Evolutionary conservation across 1,284 basidiomycete species (phyloP).

Genomic region (Porogramme epimiltina): DNA sequence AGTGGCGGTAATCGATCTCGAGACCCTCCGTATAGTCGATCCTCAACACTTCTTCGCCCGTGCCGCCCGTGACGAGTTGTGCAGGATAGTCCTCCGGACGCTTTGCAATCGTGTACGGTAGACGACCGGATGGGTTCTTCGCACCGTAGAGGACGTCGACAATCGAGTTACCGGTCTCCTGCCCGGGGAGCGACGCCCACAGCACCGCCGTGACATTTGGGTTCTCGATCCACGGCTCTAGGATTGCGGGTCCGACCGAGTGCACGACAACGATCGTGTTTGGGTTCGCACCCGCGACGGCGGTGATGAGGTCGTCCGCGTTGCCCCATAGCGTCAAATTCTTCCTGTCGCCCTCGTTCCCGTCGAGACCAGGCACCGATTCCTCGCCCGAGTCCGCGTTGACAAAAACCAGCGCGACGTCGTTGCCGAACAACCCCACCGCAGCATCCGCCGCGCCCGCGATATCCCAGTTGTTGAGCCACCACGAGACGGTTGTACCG

Average conservation of each 20-base stretch:
- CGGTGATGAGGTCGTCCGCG: background rate
- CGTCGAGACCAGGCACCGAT: constrained; percentile 63
- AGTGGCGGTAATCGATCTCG: constrained; percentile 78
- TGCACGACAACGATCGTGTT: constrained; percentile 87
- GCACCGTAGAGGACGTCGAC: constrained; percentile 73
- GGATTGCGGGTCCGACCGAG: constrained; percentile 71
- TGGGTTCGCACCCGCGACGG: constrained; percentile 44
- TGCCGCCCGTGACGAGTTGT: constrained; percentile 48
- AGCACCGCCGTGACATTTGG: constrained; percentile 73
- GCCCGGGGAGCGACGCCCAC: constrained; percentile 70
- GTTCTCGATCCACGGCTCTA: constrained; percentile 81
- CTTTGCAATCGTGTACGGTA: constrained; percentile 85
- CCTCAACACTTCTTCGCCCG: constrained; percentile 52
- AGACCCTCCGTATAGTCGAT: constrained; percentile 72
- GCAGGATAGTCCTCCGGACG: constrained; percentile 65
- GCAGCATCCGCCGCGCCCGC: constrained; percentile 52
- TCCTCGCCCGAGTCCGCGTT: constrained; percentile 76
- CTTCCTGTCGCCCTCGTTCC: constrained; percentile 77
- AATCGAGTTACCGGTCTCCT: constrained; percentile 78
- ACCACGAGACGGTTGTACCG: constrained; percentile 51
- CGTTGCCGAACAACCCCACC: constrained; percentile 44
- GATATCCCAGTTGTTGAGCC: constrained; percentile 68
- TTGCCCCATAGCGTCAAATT: constrained; percentile 62
- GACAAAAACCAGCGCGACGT: constrained; percentile 75
- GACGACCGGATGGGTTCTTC: constrained; percentile 76